These are phyloP conservation scores for Porphyrellus cyaneotinctus DNA, from an alignment of 768 basidiomycete species.

Conservation along the genomic window DNA sequence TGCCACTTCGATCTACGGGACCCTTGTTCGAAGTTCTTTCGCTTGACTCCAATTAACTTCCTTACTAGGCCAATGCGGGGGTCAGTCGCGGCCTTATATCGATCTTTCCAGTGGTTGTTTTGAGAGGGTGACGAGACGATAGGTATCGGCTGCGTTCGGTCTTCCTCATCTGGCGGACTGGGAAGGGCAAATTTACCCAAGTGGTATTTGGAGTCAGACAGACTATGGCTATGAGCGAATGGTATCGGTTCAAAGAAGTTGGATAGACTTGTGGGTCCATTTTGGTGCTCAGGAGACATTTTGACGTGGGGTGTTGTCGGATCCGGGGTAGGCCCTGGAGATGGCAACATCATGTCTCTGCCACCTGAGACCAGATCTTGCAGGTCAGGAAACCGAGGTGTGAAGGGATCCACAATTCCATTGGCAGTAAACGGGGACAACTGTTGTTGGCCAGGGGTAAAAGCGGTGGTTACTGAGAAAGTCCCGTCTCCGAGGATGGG, in stretches of 20 bases:
- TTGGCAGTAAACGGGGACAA: constrained; percentile 28
- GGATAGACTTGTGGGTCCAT: constrained; percentile 18
- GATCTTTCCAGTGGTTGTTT: constrained; percentile 42
- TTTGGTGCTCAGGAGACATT: constrained; percentile 31
- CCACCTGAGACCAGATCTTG: constrained; percentile 28
- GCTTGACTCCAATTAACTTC: constrained; percentile 67
- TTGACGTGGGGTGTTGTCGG: constrained; percentile 55
- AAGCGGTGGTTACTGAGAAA: constrained; percentile 18
- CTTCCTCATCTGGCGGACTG: constrained; percentile 55
- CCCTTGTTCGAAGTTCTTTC: constrained; percentile 47
- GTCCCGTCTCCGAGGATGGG: constrained; percentile 28
- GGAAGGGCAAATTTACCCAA: constrained; percentile 70
- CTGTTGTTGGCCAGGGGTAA: constrained; percentile 30
- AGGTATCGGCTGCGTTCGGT: constrained; percentile 29
- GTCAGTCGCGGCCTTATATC: constrained; percentile 62
- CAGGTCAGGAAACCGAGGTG: constrained; percentile 20
- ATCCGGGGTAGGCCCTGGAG: constrained; percentile 48
- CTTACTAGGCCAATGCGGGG: constrained; percentile 66
- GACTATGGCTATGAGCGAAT: constrained; percentile 59
- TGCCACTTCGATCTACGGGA: constrained; percentile 33
- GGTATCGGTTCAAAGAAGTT: constrained; percentile 68
- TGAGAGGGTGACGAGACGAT: constrained; percentile 13
- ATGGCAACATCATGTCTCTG: constrained; percentile 46
- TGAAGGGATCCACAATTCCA: constrained; percentile 18
- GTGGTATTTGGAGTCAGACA: constrained; percentile 69